Evolutionary conservation across 164 flowering plant species (phyloP).

Genomic region (Tetracentron sinense): DNA sequence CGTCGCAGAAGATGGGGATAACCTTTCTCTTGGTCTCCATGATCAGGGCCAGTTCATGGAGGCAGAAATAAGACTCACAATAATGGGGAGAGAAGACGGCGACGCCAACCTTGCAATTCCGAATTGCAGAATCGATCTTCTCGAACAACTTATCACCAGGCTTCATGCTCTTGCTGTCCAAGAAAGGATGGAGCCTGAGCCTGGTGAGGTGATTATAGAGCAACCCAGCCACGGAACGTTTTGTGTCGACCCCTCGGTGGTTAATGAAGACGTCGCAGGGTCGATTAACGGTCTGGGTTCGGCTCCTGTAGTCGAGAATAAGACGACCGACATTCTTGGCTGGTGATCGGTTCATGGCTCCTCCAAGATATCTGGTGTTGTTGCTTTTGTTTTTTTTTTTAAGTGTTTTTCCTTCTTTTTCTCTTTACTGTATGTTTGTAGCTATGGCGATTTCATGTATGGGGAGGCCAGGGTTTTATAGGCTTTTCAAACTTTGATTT

Average conservation of each 20-base stretch:
- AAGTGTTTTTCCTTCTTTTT: too few species aligned
- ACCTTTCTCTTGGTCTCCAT: conserved; percentile 53
- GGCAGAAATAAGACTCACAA: conserved; percentile 57
- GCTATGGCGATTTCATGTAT: too few species aligned
- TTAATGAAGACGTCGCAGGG: conserved; percentile 62
- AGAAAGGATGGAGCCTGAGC: conserved; percentile 35
- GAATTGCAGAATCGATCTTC: conserved; percentile 37
- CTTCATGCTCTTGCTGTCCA: conserved; percentile 60
- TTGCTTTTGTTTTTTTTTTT: too few species aligned
- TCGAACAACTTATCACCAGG: conserved; percentile 59
- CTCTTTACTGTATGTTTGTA: too few species aligned
- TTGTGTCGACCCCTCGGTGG: conserved; percentile 58
- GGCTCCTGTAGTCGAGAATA: background rate
- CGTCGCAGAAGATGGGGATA: conserved; percentile 56
- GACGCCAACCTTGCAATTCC: conserved; percentile 38
- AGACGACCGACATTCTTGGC: background rate
- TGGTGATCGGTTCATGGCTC: background rate
- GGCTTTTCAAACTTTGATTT: too few species aligned
- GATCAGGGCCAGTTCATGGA: conserved; percentile 54
- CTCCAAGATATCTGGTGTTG: too few species aligned
- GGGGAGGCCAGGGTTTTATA: too few species aligned
- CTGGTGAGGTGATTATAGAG: conserved; percentile 34
- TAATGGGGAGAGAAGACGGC: conserved; percentile 63
- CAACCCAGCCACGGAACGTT: conserved; percentile 42
- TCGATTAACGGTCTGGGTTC: background rate